Evolutionary conservation across 1,139 yeast genomes (phyloP).

Genomic region (Yamadazyma triangularis): DNA sequence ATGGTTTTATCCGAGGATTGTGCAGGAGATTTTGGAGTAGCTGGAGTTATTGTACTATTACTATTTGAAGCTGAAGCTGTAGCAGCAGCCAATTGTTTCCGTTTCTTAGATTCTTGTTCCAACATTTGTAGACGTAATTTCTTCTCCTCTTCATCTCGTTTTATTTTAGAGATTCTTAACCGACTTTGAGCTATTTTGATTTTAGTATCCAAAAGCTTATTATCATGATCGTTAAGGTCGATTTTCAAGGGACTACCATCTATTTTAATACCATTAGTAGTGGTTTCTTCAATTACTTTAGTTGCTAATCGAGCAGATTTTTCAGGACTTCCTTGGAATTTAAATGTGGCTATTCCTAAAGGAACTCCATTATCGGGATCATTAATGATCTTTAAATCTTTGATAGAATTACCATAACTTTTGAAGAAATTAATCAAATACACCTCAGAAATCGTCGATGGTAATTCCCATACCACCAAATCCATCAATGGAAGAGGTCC

Average conservation of each 20-base stretch:
- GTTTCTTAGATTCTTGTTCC: slow-evolving; percentile 11
- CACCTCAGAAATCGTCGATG: slow-evolving; percentile 42
- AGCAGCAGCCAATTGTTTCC: slow-evolving; percentile 2
- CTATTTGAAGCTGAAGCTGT: neutral
- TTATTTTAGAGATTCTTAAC: slow-evolving; percentile 19
- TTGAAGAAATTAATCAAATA: slow-evolving; percentile 50
- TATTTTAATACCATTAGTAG: slow-evolving; percentile 27
- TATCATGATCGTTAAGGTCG: slow-evolving; percentile 34
- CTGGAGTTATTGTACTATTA: slow-evolving; percentile 3
- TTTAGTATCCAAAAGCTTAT: slow-evolving; percentile 25
- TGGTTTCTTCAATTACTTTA: slow-evolving; percentile 25
- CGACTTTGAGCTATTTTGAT: slow-evolving; percentile 25
- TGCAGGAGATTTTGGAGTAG: slow-evolving; percentile 8
- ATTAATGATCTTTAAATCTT: slow-evolving; percentile 53
- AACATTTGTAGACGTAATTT: slow-evolving; percentile 20
- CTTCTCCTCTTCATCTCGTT: slow-evolving; percentile 28
- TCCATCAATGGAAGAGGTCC: slow-evolving; percentile 75
- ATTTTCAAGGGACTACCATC: slow-evolving; percentile 38
- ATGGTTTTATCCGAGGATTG: slow-evolving; percentile 28
- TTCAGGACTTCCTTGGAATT: slow-evolving; percentile 57
- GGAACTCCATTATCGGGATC: slow-evolving; percentile 82
- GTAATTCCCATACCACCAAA: slow-evolving; percentile 64
- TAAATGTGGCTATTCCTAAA: slow-evolving; percentile 64
- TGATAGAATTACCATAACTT: slow-evolving; percentile 54
- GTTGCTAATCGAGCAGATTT: slow-evolving; percentile 46